phyloP scores from a whole-genome alignment of 495 filamentous ascomycete species.

The Thermothielavioides terrestris region DNA sequence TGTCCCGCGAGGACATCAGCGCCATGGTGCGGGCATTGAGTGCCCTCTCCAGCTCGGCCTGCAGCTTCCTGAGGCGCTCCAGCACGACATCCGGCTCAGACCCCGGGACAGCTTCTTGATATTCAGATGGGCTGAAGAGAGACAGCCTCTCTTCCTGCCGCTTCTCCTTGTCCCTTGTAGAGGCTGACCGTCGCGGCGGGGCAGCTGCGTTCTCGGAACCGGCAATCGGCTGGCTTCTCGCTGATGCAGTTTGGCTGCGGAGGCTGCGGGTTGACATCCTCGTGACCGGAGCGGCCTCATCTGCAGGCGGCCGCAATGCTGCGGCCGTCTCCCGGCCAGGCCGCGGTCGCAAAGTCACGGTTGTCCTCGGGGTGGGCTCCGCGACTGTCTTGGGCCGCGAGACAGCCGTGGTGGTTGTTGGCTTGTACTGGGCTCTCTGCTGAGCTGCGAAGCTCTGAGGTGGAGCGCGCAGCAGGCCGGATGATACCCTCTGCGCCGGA shows the following conservation, averaged over 20 bases:
- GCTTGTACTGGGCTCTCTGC: slow-evolving; percentile 41
- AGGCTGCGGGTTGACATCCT: slow-evolving; percentile 19
- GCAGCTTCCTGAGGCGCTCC: slow-evolving; percentile 39
- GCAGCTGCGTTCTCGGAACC: slow-evolving; percentile 4
- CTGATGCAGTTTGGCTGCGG: slow-evolving; percentile 17
- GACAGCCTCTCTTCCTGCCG: slow-evolving; percentile 21
- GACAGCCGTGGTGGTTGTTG: slow-evolving; percentile 17
- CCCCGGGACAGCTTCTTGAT: slow-evolving; percentile 37
- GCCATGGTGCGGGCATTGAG: slow-evolving; percentile 47
- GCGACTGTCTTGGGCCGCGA: slow-evolving; percentile 14
- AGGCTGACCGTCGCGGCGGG: background rate
- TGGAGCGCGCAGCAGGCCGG: slow-evolving; percentile 35
- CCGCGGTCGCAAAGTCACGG: slow-evolving; percentile 3
- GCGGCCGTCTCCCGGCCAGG: background rate
- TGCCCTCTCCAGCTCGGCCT: slow-evolving; percentile 48
- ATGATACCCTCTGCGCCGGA: slow-evolving; percentile 6
- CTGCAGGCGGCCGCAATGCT: background rate
- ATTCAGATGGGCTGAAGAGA: slow-evolving; percentile 46
- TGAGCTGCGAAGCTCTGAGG: slow-evolving; percentile 53
- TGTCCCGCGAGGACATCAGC: slow-evolving; percentile 33
- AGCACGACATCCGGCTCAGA: slow-evolving; percentile 47
- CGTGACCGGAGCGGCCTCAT: slow-evolving; percentile 9
- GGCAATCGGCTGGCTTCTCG: slow-evolving; percentile 13
- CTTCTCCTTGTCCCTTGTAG: slow-evolving; percentile 8
- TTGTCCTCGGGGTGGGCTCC: slow-evolving; percentile 14